Evolutionary conservation across 495 filamentous ascomycete species (phyloP), one percentile per base, ranked within the genome.

Genomic region (Penicillium parvum): DNA sequence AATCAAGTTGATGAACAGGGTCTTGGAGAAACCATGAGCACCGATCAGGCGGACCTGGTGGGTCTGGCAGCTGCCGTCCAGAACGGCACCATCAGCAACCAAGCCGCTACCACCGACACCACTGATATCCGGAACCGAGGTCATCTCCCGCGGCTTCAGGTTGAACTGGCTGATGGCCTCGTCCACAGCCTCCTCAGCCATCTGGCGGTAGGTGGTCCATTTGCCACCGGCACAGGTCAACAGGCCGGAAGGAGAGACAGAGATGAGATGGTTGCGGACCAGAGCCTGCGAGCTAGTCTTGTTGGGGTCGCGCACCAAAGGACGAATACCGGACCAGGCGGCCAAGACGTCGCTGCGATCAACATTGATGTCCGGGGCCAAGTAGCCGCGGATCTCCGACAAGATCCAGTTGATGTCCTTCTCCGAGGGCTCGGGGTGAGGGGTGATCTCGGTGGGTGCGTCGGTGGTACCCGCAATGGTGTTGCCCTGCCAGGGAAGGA

Each of bases 151-250:
- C 4, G 86, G 67, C 37, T 76, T 70, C n/a, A 96, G 81, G 26
- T 73, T 67, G 65, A 96, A 98, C 16, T 74, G 67, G 23, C 76
- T 72, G 60, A 98, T 76, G 12, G 91, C 91, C 49, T 90, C 85
- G 54, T 98, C 91, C 21, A 98, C 92, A 39, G 86, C 83, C 62
- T 98, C 91, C 68, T 98, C 91, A 25, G 92, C 89, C 92, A 98
- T 98, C 60, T 98, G 90, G 22, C 92, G 84, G 68, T 98, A 98
- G 4, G 92, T 98, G 3, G 92, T 98, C 92, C 92, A 98, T 69
- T 97, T 97, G 15, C 92, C 92, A 47, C 92, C 92, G n/a, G 91
- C 88, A 61, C 88, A 90, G 29, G 92, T 98, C 37, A 98, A 63
- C 20, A 98, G 81, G 3, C 92, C 92, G 7, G 87, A 90, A 1